Evolutionary conservation across 768 basidiomycete genomes (phyloP).

Genomic region (Lyophyllum atratum): DNA sequence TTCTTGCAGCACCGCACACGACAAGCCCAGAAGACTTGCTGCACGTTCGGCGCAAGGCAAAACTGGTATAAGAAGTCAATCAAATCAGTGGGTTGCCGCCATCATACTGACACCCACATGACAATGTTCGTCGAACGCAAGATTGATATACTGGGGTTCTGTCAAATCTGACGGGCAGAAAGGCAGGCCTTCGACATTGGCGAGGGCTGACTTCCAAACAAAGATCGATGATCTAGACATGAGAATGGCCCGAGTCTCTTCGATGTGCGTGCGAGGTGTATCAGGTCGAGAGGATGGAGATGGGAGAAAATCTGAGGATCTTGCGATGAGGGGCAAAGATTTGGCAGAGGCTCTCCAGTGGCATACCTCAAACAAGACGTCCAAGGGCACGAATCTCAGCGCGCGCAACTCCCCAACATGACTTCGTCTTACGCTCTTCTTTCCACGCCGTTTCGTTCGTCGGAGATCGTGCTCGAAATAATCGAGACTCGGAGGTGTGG

Average conservation of each 20-base stretch:
- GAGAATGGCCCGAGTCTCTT: constrained; percentile 33
- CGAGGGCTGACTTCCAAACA: constrained; percentile 31
- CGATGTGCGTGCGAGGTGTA: constrained; percentile 39
- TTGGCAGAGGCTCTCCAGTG: neutral
- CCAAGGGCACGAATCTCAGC: constrained; percentile 17
- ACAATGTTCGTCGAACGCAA: constrained; percentile 32
- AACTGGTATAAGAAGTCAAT: constrained; percentile 22
- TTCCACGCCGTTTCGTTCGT: constrained; percentile 1
- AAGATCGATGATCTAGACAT: constrained; percentile 28
- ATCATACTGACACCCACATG: constrained; percentile 13
- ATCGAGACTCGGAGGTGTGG: constrained; percentile 3
- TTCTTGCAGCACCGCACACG: constrained; percentile 37
- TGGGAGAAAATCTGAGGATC: constrained; percentile 34
- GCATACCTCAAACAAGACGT: constrained; percentile 23
- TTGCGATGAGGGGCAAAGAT: neutral
- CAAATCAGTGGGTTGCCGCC: neutral
- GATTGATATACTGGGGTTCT: constrained; percentile 37
- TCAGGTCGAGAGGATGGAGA: constrained; percentile 37
- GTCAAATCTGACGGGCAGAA: constrained; percentile 36
- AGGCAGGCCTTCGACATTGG: constrained; percentile 30
- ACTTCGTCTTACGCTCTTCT: neutral
- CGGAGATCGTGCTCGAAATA: constrained; percentile 6
- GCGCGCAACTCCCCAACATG: neutral
- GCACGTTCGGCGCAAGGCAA: constrained; percentile 30
- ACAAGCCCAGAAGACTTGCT: constrained; percentile 36